Evolutionary conservation across 805 yeast species (phyloP).

Genomic region (Ogataea chonburiensis): DNA sequence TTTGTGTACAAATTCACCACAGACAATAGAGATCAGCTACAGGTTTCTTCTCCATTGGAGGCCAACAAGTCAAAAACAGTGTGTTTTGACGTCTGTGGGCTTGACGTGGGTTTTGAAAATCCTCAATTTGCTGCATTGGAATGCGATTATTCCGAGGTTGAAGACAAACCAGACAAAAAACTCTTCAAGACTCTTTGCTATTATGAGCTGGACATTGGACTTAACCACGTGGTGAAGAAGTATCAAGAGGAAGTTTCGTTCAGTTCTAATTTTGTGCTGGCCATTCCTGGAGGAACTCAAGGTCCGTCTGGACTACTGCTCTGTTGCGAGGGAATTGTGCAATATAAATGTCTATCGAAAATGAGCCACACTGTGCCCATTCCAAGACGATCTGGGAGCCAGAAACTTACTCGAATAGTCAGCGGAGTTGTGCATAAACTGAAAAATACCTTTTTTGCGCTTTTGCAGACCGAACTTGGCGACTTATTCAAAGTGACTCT

Average conservation of each 20-base stretch:
- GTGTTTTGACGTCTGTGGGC: slow-evolving; percentile 52
- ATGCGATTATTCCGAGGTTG: slow-evolving; percentile 44
- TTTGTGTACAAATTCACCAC: slow-evolving; percentile 64
- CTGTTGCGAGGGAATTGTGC: slow-evolving; percentile 54
- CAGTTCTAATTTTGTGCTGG: slow-evolving; percentile 52
- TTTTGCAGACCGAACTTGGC: slow-evolving; percentile 70
- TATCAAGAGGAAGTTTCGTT: slow-evolving; percentile 40
- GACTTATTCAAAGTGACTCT: slow-evolving; percentile 70
- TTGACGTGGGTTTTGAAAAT: slow-evolving; percentile 79
- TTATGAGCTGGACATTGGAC: slow-evolving; percentile 83
- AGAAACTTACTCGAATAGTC: slow-evolving; percentile 40
- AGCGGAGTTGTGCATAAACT: slow-evolving; percentile 64
- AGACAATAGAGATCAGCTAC: slow-evolving; percentile 43
- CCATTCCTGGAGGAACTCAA: slow-evolving; percentile 70
- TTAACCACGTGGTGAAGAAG: slow-evolving; percentile 67
- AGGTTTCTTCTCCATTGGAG: slow-evolving; percentile 73
- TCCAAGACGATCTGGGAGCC: slow-evolving; percentile 45
- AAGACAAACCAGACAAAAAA: slow-evolving; percentile 17
- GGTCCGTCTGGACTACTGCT: slow-evolving; percentile 71
- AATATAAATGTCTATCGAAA: slow-evolving; percentile 45
- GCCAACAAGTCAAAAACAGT: slow-evolving; percentile 50
- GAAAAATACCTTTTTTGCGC: slow-evolving; percentile 60
- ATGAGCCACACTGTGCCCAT: slow-evolving; percentile 45
- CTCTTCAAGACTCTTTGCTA: slow-evolving; percentile 45
- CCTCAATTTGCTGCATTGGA: slow-evolving; percentile 86